These are phyloP conservation scores for Russula sp. DNA, from an alignment of 768 basidiomycete species.

Conservation along the genomic window DNA sequence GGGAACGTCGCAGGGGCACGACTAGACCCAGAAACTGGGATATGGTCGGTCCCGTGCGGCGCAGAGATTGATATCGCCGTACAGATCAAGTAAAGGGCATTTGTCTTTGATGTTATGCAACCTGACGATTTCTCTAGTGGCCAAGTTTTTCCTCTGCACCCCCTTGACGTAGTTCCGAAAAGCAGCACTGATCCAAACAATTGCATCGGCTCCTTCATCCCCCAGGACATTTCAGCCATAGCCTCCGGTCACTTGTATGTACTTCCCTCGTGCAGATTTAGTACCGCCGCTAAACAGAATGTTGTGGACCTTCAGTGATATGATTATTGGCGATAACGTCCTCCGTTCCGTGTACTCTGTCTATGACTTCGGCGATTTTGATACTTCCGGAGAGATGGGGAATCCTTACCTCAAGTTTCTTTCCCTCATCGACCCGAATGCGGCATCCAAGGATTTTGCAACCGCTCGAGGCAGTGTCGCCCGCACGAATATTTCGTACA, in stretches of 20 bases:
- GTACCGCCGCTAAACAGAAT: conserved; percentile 5
- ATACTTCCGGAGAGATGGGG: conserved; percentile 60
- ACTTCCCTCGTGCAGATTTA: neutral
- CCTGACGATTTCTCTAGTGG: conserved; percentile 44
- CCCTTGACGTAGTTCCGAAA: conserved; percentile 65
- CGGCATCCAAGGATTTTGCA: conserved; percentile 72
- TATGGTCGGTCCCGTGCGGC: conserved; percentile 74
- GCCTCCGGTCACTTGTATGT: conserved; percentile 58
- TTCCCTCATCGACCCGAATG: conserved; percentile 61
- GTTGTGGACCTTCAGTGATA: conserved; percentile 51
- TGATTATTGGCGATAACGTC: conserved; percentile 80
- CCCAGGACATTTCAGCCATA: conserved; percentile 51
- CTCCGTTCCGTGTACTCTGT: conserved; percentile 79
- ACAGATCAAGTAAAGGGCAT: conserved; percentile 61
- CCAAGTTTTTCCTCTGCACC: conserved; percentile 75
- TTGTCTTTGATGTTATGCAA: neutral
- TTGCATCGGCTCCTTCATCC: conserved; percentile 77
- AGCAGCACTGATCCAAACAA: conserved; percentile 44
- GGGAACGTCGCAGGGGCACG: conserved; percentile 58
- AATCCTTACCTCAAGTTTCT: conserved; percentile 76
- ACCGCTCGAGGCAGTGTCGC: conserved; percentile 61
- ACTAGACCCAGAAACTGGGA: conserved; percentile 49
- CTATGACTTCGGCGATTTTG: conserved; percentile 83
- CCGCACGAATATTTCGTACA: conserved; percentile 66
- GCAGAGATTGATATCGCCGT: conserved; percentile 75